Percentiles rank a stretch among this genome's conserved stretches.
phyloP scores from a whole-genome alignment of 495 filamentous ascomycete species.

The Tuber aestivum region DNA sequence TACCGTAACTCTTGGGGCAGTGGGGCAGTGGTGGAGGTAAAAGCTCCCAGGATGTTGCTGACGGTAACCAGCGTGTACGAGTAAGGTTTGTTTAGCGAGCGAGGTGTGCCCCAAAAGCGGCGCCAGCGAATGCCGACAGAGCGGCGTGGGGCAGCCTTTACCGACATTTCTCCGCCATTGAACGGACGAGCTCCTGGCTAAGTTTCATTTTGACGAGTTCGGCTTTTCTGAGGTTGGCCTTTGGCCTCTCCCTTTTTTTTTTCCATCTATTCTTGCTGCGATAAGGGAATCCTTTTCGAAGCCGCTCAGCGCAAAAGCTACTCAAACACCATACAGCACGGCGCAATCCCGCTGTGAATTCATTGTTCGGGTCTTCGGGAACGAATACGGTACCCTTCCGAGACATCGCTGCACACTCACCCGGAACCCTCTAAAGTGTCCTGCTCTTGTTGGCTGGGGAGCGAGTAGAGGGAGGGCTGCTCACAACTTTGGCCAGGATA shows the following conservation, averaged over 20 bases:
- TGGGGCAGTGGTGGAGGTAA: neutral
- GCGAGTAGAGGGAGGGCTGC: neutral
- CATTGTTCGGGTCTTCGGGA: neutral
- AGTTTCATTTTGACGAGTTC: neutral
- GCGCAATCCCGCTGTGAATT: neutral
- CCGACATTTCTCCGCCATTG: neutral
- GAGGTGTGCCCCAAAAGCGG: conserved; percentile 3
- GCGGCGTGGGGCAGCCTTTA: neutral
- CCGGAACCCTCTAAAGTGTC: neutral
- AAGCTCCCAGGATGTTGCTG: neutral
- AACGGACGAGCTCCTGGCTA: neutral
- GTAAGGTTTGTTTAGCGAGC: neutral
- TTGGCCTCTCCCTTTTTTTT: neutral
- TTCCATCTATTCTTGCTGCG: neutral
- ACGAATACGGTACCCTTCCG: neutral
- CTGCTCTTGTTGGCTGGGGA: neutral
- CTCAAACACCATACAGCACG: neutral
- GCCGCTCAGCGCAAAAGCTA: neutral
- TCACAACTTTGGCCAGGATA: neutral
- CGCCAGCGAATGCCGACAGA: neutral
- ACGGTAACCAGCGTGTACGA: neutral
- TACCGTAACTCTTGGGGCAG: neutral
- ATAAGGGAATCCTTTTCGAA: neutral
- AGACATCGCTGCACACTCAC: neutral
- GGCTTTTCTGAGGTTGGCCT: neutral